Base-by-base conservation (phyloP, 225 moss, liverwort and hornwort genomes). In the Rhytidiadelphus loreus region DNA sequence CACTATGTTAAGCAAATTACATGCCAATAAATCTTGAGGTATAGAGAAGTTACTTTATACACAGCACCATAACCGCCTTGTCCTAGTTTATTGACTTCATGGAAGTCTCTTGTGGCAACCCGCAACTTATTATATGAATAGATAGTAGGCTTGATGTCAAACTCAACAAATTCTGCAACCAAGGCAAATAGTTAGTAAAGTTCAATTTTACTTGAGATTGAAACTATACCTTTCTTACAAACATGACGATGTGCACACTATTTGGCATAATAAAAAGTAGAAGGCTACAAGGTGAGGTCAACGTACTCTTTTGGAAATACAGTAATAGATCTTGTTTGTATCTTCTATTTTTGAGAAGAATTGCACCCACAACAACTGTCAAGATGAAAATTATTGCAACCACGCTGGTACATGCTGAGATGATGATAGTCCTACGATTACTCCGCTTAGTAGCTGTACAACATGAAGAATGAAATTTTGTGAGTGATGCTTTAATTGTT, bases 71-170 rank as follows among this genome's bases (percentile, higher is more conserved):
- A 90, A 52, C 37, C 28, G 5, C 90, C 90, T 26, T 88, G 43
- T 7, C 81, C 88, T 30, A 90, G 33, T 33, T 90, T 88, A 50
- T 65, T 86, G 3, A 23, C 83, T 57, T 18, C 28, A 19, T 60
- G 52, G 7, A 90, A 90, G 29, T 90, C 77, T 61, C 63, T 28
- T 23, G 90, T 90, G 6, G 90, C 90, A 77, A 12, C 44, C 22
- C 11, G 26, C 11, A 90, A 53, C 53, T 83, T 78, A 8, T 83
- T 83, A 68, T 83, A 83, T 20, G 83, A 77, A 23, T 41, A 90
- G 16, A 91, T 85, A 5, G 81, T 91, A 23, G 91, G 88, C 44
- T 91, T 91, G 2, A 86, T 65, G 21, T 88, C 85, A 55, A 77
- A 83, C 83, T 91, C 26, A 4, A 59, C 80, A 74, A 90, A 84